Percentiles rank a stretch among this genome's conserved stretches.
Conservation (phyloP, 164 flowering plant species). For the Vitis amurensis region DNA sequence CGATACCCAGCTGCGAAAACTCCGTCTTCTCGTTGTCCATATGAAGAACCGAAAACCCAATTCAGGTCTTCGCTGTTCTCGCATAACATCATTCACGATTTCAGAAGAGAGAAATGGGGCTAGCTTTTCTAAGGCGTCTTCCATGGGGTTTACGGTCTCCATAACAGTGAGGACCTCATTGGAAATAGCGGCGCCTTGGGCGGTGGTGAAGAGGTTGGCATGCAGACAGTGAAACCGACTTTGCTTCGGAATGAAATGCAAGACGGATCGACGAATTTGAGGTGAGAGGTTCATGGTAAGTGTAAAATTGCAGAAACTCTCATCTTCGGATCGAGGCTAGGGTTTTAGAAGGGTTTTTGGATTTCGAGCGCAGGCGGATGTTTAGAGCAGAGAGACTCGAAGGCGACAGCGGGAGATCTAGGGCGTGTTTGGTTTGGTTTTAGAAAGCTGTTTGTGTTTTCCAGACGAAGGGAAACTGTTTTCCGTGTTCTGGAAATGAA, state of each 20-base stretch:
- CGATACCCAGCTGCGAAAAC: conserved; percentile 34
- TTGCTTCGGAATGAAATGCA: background rate
- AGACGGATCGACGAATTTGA: conserved; percentile 7
- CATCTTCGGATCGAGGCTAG: background rate
- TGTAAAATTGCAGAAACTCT: background rate
- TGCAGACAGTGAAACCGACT: background rate
- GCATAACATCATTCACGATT: conserved; percentile 40
- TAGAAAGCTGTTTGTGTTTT: too few relatives aligned
- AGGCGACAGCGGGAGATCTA: too few relatives aligned
- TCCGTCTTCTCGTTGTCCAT: conserved; percentile 51
- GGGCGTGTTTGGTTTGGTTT: too few relatives aligned
- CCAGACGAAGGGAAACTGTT: too few relatives aligned
- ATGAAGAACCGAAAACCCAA: conserved; percentile 64
- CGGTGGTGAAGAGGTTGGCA: background rate
- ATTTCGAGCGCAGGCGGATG: too few relatives aligned
- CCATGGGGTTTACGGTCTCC: conserved; percentile 34
- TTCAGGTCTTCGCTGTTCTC: conserved; percentile 22
- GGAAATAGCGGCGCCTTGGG: conserved; percentile 2
- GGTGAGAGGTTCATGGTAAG: conserved; percentile 14
- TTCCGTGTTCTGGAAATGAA: too few relatives aligned
- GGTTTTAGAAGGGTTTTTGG: conserved; percentile 5
- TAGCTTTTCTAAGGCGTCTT: conserved; percentile 36
- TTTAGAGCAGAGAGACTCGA: too few relatives aligned
- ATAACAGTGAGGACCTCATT: conserved; percentile 33
- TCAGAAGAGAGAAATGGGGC: conserved; percentile 34